Conservation (phyloP, 371 early-diverging fungal species). For the Thermomucor indicae-seudaticae region DNA sequence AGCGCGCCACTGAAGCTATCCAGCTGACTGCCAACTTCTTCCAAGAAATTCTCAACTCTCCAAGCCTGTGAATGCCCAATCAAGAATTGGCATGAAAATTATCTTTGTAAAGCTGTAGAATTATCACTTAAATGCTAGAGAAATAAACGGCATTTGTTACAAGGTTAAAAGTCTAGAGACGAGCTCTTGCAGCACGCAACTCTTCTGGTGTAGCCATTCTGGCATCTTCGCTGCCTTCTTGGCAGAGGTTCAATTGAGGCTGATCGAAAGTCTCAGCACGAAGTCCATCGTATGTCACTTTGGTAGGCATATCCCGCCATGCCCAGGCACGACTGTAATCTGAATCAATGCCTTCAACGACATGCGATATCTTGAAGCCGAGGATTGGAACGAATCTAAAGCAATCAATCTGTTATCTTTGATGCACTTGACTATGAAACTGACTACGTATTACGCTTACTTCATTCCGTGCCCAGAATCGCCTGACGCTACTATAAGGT, state of each 20-base stretch:
- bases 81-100: too few relatives aligned
- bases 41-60: conserved; percentile 13
- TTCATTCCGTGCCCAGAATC: conserved; percentile 52
- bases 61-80: too few relatives aligned
- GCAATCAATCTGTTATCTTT: background rate
- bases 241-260: conserved; percentile 2
- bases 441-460: conserved; percentile 14
- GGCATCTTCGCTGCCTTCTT: background rate
- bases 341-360: conserved; percentile 23
- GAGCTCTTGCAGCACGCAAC: background rate
- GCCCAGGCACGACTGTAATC: conserved; percentile 24
- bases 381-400: conserved; percentile 28
- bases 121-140: too few relatives aligned
- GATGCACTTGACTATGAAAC: background rate
- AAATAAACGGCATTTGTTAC: too few relatives aligned
- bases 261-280: conserved; percentile 5
- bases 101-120: too few relatives aligned
- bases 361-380: conserved; percentile 24
- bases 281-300: conserved; percentile 8
- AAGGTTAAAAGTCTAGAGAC: too few relatives aligned
- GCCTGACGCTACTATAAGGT: conserved; percentile 38
- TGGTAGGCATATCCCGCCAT: conserved; percentile 16
- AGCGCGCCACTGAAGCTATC: conserved; percentile 53
- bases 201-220: background rate
- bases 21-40: conserved; percentile 51